Base-by-base conservation (phyloP, 2,329 filamentous ascomycete genomes). In the Hysterium pulicare region DNA sequence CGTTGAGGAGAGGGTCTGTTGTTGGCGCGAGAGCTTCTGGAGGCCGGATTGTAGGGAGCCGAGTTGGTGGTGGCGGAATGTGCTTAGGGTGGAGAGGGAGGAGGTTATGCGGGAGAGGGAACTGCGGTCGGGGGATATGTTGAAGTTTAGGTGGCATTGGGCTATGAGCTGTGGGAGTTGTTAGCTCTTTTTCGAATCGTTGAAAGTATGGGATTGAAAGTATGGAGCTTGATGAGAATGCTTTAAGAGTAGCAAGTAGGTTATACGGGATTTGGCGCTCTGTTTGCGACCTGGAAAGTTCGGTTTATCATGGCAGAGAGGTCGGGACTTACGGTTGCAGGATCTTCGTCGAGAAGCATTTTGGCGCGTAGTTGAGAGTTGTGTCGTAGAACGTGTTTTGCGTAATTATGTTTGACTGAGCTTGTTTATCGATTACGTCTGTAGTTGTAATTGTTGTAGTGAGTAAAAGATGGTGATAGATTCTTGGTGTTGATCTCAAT, bases 291-390 rank as follows among this genome's bases (percentile, higher is more conserved):
- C n/a, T n/a, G n/a, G n/a, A n/a, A n/a, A n/a, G 26, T 26, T 9
- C 23, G 38, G 36, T 47, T 31, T 42, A 19, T 41, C 34, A 40
- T 20, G 21, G 7, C 17, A 41, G 16, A 20, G 19, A 17, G 8
- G 23, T 35, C 17, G 30, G 34, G 36, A 63, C 80, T 47, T 81
- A 94, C 89, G 33, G 84, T 85, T 33, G 87, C 87, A 53, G 90
- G 91, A 67, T 93, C 87, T 73, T 96, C 90, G 71, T 95, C 88
- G 71, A 97, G 87, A 66, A 96, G 78, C 86, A 97, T 96, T 51
- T 71, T 89, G 72, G 47, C 24, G 24, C 8, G 8, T 28, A n/a
- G n/a, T n/a, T n/a, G n/a, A n/a, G n/a, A n/a, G n/a, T n/a, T n/a
- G 8, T 15, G 3, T 11, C 19, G 32, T 50, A 13, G 24, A 28